Conservation (phyloP, 2,329 filamentous ascomycete species). For the Didymella keratinophila region DNA sequence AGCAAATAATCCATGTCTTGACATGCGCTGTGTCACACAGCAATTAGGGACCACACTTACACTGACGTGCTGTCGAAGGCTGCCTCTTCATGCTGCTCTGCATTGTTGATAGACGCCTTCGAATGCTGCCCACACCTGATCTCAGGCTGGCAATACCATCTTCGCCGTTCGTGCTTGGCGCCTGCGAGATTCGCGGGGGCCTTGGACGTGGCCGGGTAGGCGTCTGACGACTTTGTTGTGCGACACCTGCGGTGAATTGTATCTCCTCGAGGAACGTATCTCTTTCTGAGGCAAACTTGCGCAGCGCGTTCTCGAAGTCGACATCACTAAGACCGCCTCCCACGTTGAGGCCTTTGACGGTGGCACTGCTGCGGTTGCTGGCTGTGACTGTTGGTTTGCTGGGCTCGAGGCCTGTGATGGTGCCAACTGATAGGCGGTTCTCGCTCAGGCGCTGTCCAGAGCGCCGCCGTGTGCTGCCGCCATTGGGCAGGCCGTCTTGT, state of each 20-base stretch:
- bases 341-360: constrained; percentile 61
- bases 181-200: constrained; percentile 75
- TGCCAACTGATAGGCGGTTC: constrained; percentile 60
- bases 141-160: constrained; percentile 63
- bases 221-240: constrained; percentile 54
- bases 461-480: constrained; percentile 46
- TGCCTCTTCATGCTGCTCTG: constrained; percentile 86
- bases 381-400: constrained; percentile 55
- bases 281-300: constrained; percentile 94
- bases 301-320: constrained; percentile 90
- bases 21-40: constrained; percentile 14
- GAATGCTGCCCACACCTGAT: constrained; percentile 80
- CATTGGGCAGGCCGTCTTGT: constrained; percentile 53
- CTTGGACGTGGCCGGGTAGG: constrained; percentile 76
- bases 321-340: constrained; percentile 69
- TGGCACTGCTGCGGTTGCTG: constrained; percentile 71
- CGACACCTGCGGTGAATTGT: constrained; percentile 82
- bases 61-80: constrained; percentile 75
- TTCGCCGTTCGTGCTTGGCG: constrained; percentile 48
- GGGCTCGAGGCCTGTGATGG: constrained; percentile 53
- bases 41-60: constrained; percentile 59
- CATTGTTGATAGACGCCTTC: constrained; percentile 95
- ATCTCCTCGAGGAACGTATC: constrained; percentile 94
- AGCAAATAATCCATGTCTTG: constrained; percentile 30
- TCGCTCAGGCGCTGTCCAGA: constrained; percentile 55